phyloP scores from a whole-genome alignment of 768 basidiomycete genomes.

The Pleurotus tuber-regium region DNA sequence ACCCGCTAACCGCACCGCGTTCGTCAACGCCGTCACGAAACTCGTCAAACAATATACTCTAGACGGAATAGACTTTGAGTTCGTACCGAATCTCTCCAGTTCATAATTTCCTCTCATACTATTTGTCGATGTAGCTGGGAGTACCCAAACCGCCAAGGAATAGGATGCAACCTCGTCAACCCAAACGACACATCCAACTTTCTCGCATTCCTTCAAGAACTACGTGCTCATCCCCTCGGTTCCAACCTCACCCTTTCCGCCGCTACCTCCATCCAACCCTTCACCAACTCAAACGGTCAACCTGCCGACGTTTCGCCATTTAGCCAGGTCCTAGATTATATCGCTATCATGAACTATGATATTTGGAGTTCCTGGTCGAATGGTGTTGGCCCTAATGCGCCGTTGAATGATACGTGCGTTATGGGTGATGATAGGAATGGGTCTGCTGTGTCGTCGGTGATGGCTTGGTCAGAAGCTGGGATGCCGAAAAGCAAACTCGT shows the following conservation, averaged over 20 bases:
- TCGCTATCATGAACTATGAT: constrained; percentile 56
- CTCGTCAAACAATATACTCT: constrained; percentile 49
- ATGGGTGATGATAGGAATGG: constrained; percentile 56
- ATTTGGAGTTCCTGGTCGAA: constrained; percentile 49
- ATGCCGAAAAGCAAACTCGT: constrained; percentile 72
- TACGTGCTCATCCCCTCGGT: constrained; percentile 46
- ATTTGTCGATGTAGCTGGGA: constrained; percentile 55
- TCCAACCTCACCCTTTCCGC: constrained; percentile 46
- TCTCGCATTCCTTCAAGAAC: constrained; percentile 61
- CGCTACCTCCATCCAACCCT: constrained; percentile 24
- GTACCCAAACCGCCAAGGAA: constrained; percentile 57
- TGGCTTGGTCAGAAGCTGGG: constrained; percentile 73
- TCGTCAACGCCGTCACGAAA: constrained; percentile 55
- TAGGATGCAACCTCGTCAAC: constrained; percentile 54
- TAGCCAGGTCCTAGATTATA: constrained; percentile 46
- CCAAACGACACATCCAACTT: constrained; percentile 60
- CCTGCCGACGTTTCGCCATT: constrained; percentile 65
- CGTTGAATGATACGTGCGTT: constrained; percentile 76
- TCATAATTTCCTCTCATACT: background rate
- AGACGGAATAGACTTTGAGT: constrained; percentile 60
- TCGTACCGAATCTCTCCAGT: constrained; percentile 1
- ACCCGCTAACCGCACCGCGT: constrained; percentile 54
- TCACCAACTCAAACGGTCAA: constrained; percentile 36
- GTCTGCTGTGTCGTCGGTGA: constrained; percentile 73
- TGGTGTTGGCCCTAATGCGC: constrained; percentile 78